Conservation (phyloP, 2,329 filamentous ascomycete genomes). For the Colletotrichum tabaci region DNA sequence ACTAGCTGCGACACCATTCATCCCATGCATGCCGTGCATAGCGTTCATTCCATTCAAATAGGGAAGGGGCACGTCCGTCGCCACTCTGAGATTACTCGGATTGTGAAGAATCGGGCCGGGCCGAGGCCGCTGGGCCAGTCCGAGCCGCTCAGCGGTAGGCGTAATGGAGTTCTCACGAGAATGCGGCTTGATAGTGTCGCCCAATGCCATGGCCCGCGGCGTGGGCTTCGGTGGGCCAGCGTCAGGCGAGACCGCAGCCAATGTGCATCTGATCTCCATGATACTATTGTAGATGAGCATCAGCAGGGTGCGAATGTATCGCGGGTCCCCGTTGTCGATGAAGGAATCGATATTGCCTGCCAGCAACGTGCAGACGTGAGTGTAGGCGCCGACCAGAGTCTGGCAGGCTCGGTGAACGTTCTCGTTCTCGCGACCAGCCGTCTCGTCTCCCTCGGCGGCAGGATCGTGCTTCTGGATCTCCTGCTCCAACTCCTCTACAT, state of each 20-base stretch:
- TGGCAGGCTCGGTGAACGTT: slow-evolving; percentile 75
- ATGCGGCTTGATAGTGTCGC: slow-evolving; percentile 66
- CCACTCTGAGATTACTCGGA: slow-evolving; percentile 69
- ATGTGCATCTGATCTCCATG: slow-evolving; percentile 74
- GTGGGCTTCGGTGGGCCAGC: slow-evolving; percentile 45
- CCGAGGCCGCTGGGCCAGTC: slow-evolving; percentile 54
- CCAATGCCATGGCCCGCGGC: slow-evolving; percentile 45
- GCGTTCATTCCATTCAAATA: slow-evolving; percentile 67
- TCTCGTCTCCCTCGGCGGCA: slow-evolving; percentile 64
- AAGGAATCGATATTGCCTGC: slow-evolving; percentile 75
- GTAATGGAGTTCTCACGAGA: slow-evolving; percentile 68
- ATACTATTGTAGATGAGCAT: slow-evolving; percentile 77
- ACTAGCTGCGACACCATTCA: slow-evolving; percentile 55
- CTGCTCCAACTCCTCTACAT: slow-evolving; percentile 76
- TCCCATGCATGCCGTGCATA: slow-evolving; percentile 25
- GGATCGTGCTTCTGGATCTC: slow-evolving; percentile 75
- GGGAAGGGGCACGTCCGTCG: slow-evolving; percentile 67
- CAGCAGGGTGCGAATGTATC: slow-evolving; percentile 76
- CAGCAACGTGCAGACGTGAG: slow-evolving; percentile 74
- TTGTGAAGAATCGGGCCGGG: slow-evolving; percentile 61
- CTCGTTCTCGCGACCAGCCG: slow-evolving; percentile 70
- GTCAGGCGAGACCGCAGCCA: slow-evolving; percentile 52
- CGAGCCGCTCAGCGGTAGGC: slow-evolving; percentile 65
- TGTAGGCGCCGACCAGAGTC: slow-evolving; percentile 75
- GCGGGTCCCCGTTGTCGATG: slow-evolving; percentile 75